Conservation (phyloP, 148 eudicot genomes). For the Rhododendron henanense region DNA sequence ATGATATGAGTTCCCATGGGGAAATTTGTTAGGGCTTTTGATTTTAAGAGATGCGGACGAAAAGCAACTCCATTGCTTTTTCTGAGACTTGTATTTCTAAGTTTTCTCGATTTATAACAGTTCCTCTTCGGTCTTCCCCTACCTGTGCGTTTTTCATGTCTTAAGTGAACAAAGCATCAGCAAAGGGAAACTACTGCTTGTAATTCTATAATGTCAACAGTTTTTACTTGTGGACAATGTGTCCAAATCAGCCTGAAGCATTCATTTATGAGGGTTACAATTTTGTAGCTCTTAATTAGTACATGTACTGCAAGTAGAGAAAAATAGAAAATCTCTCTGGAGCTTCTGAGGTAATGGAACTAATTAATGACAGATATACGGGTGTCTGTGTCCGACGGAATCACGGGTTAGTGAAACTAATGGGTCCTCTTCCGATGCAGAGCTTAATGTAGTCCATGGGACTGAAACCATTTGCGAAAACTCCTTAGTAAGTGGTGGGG, state of each 20-base stretch:
- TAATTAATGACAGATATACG: too few relatives aligned
- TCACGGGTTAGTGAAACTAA: too few relatives aligned
- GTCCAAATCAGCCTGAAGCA: not conserved
- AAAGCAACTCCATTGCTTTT: not conserved
- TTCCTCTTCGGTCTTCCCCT: not conserved
- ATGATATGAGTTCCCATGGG: not conserved
- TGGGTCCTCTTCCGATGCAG: too few relatives aligned
- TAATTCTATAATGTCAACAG: not conserved
- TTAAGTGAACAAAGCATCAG: not conserved
- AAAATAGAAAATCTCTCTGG: not conserved
- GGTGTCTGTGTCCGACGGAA: too few relatives aligned
- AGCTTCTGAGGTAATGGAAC: not conserved
- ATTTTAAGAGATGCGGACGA: not conserved
- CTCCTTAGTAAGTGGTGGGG: too few relatives aligned
- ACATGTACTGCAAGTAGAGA: not conserved
- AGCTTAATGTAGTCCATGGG: too few relatives aligned
- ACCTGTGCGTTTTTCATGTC: not conserved
- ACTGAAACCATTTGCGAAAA: too few relatives aligned
- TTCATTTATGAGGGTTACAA: not conserved
- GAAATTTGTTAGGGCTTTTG: not conserved
- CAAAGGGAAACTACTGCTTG: not conserved
- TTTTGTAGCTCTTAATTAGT: not conserved
- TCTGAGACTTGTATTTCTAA: not conserved
- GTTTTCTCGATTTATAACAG: not conserved
- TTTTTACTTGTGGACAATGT: not conserved